These are phyloP conservation scores for Gyrodon lividus DNA, from an alignment of 768 basidiomycete species.

Conservation along the genomic window DNA sequence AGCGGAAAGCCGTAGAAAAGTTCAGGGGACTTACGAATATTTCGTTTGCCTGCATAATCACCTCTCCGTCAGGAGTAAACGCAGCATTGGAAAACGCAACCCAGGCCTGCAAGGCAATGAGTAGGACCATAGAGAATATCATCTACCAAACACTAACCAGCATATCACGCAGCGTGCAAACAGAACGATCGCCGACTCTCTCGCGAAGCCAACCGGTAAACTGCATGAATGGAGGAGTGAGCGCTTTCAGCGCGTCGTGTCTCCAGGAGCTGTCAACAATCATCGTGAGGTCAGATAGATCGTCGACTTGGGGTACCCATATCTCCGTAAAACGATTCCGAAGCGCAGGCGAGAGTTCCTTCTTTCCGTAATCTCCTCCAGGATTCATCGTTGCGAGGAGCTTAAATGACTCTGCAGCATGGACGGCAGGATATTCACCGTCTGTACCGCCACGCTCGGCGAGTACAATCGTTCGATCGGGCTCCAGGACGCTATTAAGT, in stretches of 20 bases:
- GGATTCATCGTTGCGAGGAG: constrained; percentile 99
- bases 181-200: constrained; percentile 57
- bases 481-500: constrained; percentile 95
- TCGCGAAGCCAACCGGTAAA: constrained; percentile 80
- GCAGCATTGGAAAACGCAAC: constrained; percentile 79
- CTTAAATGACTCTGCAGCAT: constrained; percentile 71
- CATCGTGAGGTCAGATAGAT: constrained; percentile 67
- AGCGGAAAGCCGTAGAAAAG: not conserved
- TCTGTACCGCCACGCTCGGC: constrained; percentile 88
- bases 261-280: constrained; percentile 77
- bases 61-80: constrained; percentile 31
- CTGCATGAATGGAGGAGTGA: constrained; percentile 64
- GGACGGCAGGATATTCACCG: constrained; percentile 62
- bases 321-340: constrained; percentile 99
- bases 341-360: constrained; percentile 94
- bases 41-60: constrained; percentile 41
- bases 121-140: not conserved
- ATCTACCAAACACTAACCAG: constrained; percentile 50
- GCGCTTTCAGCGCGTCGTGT: constrained; percentile 47
- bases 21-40: constrained; percentile 60
- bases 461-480: constrained; percentile 81
- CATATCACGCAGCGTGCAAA: constrained; percentile 83
- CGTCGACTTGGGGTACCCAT: constrained; percentile 89
- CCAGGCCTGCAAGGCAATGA: constrained; percentile 68
- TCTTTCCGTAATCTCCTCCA: constrained; percentile 98